phyloP scores from a whole-genome alignment of 345 rosid species.

The Cardamine resedifolia region DNA sequence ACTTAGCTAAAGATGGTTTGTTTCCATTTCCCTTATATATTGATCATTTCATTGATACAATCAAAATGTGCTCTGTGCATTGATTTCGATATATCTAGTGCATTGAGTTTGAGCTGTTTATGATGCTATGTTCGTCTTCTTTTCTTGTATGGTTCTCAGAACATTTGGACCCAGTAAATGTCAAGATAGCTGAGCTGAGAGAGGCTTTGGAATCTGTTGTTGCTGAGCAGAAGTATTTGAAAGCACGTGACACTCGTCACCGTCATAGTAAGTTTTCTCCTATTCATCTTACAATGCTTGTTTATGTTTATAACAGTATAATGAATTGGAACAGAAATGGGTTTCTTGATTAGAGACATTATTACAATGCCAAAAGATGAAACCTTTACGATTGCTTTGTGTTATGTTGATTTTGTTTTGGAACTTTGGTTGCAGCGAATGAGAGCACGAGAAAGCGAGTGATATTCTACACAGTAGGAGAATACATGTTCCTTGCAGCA shows the following conservation, averaged over 20 bases:
- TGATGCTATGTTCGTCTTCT: background rate
- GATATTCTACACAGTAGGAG: slow-evolving; percentile 77
- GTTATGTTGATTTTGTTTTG: background rate
- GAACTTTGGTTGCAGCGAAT: slow-evolving; percentile 60
- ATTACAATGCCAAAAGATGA: slow-evolving; percentile 1
- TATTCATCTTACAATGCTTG: background rate
- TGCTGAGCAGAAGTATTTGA: slow-evolving; percentile 90
- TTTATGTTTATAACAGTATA: background rate
- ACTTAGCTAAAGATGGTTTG: slow-evolving; percentile 94
- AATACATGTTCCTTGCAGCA: slow-evolving; percentile 65
- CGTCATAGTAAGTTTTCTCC: slow-evolving; percentile 68
- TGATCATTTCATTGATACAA: background rate
- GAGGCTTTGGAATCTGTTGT: slow-evolving; percentile 93
- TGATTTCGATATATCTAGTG: background rate
- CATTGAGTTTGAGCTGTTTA: background rate
- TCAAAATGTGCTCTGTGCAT: background rate
- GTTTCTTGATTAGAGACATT: background rate
- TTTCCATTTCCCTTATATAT: background rate
- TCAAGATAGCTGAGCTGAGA: slow-evolving; percentile 91
- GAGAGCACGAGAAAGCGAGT: slow-evolving; percentile 92
- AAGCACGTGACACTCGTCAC: slow-evolving; percentile 90
- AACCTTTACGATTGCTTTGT: background rate
- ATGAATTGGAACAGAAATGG: background rate
- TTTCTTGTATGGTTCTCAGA: slow-evolving; percentile 45
- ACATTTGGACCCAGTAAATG: slow-evolving; percentile 91